Conservation (phyloP, 2,329 filamentous ascomycete genomes). For the Aspergillus arachidicola region DNA sequence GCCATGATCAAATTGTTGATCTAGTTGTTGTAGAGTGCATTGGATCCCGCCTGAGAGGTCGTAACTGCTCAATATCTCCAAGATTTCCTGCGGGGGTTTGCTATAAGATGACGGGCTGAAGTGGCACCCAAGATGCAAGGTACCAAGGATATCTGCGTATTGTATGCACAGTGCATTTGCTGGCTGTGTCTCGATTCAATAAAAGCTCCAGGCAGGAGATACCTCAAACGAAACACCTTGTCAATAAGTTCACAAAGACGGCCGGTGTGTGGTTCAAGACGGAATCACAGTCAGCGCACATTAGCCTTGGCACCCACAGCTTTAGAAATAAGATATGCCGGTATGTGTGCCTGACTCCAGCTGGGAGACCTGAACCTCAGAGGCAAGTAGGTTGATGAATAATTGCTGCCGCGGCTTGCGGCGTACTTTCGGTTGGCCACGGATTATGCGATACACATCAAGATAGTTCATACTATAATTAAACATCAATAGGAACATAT, state of each 20-base stretch:
- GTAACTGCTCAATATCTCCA: too few relatives aligned
- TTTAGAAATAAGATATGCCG: not conserved
- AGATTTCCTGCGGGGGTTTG: too few relatives aligned
- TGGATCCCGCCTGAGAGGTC: too few relatives aligned
- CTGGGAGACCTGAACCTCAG: not conserved
- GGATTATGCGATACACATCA: not conserved
- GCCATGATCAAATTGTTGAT: not conserved
- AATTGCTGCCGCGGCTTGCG: not conserved
- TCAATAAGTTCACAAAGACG: not conserved
- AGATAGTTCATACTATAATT: not conserved
- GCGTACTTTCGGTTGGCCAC: not conserved
- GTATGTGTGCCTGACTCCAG: not conserved
- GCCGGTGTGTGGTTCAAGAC: not conserved
- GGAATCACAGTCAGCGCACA: too few relatives aligned
- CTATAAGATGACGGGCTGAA: not conserved
- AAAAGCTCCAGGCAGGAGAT: not conserved
- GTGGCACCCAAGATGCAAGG: not conserved
- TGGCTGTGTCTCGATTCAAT: not conserved
- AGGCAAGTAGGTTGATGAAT: not conserved
- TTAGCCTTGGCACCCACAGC: not conserved
- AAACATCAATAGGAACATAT: slow-evolving; percentile 23
- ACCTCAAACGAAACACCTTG: not conserved
- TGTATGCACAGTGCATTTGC: not conserved
- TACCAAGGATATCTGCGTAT: not conserved
- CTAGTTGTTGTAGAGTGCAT: not conserved